Evolutionary conservation across 2,329 filamentous ascomycete species (phyloP).

Genomic region (Fonsecaea pugnacius): DNA sequence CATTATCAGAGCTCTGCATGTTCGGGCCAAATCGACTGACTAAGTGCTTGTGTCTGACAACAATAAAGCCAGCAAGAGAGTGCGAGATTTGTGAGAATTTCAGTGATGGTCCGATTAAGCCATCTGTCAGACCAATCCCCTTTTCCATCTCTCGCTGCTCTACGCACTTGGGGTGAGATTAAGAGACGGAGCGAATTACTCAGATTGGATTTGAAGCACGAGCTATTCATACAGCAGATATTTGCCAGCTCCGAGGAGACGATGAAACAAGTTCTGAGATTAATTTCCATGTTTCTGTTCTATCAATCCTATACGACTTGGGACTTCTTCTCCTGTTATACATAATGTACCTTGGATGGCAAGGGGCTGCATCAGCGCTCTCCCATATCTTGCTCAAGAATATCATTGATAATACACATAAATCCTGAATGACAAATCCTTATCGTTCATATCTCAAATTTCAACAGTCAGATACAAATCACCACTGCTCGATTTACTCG

Average conservation of each 20-base stretch:
- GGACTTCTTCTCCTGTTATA: not conserved
- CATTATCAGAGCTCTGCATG: not conserved
- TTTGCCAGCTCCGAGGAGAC: not conserved
- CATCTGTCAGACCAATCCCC: too few species aligned
- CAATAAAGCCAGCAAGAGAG: too few species aligned
- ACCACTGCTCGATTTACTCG: slow-evolving; percentile 34
- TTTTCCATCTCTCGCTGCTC: too few species aligned
- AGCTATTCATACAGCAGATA: not conserved
- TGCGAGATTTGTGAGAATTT: too few species aligned
- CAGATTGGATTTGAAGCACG: not conserved
- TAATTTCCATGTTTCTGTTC: slow-evolving; percentile 6
- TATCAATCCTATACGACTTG: not conserved
- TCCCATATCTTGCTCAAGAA: slow-evolving; percentile 9
- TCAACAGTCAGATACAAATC: slow-evolving; percentile 35
- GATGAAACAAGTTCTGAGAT: not conserved
- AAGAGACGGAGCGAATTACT: not conserved
- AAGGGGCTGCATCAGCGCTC: not conserved
- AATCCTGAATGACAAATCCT: not conserved
- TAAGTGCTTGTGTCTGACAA: not conserved
- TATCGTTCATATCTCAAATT: slow-evolving; percentile 11
- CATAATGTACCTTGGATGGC: not conserved
- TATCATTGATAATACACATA: slow-evolving; percentile 4
- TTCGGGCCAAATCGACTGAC: not conserved
- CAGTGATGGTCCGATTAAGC: too few species aligned
- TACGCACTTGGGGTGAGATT: not conserved